These are phyloP conservation scores for Endotrypanum monterogeii DNA, from an alignment of 208 protist genomes.

Conservation along the genomic window DNA sequence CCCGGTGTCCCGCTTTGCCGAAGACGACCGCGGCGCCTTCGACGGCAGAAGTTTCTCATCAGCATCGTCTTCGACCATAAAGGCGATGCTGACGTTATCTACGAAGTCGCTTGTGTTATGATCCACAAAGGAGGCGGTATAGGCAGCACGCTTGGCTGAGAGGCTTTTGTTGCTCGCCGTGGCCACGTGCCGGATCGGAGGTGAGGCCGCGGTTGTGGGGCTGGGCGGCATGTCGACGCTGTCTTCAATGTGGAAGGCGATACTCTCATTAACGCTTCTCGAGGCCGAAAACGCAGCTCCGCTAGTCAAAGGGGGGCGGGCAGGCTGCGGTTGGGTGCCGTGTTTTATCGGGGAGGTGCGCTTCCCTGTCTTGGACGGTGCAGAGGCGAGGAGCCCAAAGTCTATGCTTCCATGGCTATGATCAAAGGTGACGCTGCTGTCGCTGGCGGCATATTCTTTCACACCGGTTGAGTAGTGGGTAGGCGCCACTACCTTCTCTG, in stretches of 20 bases:
- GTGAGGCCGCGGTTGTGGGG: background rate
- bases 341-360: background rate
- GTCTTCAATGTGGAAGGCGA: constrained; percentile 32
- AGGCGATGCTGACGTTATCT: constrained; percentile 53
- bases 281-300: background rate
- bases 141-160: background rate
- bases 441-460: constrained; percentile 9
- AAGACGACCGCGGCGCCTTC: background rate
- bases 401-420: constrained; percentile 15
- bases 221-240: background rate
- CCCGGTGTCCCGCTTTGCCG: background rate
- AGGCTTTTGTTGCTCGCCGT: background rate
- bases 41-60: background rate
- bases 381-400: background rate
- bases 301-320: background rate
- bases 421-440: constrained; percentile 41
- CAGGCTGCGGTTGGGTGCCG: background rate
- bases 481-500: constrained; percentile 10
- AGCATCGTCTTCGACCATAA: constrained; percentile 38
- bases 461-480: background rate
- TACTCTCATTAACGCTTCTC: constrained; percentile 24
- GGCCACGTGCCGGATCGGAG: background rate
- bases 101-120: constrained; percentile 9
- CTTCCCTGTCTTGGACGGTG: background rate
- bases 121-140: background rate